Evolutionary conservation across 2,329 filamentous ascomycete species (phyloP).

Genomic region (Pseudocercospora pini-densiflorae): DNA sequence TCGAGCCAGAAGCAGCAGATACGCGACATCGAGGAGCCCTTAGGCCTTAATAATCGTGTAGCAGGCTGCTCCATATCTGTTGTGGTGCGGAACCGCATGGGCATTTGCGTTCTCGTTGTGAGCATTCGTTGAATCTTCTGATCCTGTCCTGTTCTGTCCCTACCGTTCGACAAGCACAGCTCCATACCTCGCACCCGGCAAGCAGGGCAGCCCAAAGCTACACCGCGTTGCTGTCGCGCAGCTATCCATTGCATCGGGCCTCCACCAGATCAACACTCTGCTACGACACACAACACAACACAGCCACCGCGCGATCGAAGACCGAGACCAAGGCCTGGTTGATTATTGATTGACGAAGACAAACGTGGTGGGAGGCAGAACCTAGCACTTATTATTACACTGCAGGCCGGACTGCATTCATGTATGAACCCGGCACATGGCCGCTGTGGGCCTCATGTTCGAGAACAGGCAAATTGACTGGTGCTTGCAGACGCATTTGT

Average conservation of each 20-base stretch:
- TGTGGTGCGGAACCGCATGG: background rate
- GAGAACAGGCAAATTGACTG: constrained; percentile 17
- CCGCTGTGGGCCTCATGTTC: constrained; percentile 11
- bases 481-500: constrained; percentile 17
- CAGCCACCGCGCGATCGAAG: background rate
- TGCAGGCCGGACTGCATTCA: constrained; percentile 2
- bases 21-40: background rate
- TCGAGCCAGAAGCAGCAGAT: background rate
- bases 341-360: background rate
- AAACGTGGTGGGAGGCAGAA: background rate
- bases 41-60: background rate
- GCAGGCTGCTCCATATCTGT: background rate
- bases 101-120: too few species aligned
- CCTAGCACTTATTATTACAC: background rate
- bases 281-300: background rate
- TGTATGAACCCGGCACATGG: constrained; percentile 26
- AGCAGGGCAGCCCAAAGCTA: constrained; percentile 6
- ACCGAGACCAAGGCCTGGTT: background rate
- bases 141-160: background rate
- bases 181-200: background rate
- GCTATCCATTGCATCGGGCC: constrained; percentile 8
- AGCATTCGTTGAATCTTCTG: too few species aligned
- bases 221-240: constrained; percentile 10
- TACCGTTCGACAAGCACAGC: background rate
- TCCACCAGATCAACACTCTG: background rate